These are phyloP conservation scores for Mycena belliarum DNA, from an alignment of 768 basidiomycete genomes.

Conservation along the genomic window DNA sequence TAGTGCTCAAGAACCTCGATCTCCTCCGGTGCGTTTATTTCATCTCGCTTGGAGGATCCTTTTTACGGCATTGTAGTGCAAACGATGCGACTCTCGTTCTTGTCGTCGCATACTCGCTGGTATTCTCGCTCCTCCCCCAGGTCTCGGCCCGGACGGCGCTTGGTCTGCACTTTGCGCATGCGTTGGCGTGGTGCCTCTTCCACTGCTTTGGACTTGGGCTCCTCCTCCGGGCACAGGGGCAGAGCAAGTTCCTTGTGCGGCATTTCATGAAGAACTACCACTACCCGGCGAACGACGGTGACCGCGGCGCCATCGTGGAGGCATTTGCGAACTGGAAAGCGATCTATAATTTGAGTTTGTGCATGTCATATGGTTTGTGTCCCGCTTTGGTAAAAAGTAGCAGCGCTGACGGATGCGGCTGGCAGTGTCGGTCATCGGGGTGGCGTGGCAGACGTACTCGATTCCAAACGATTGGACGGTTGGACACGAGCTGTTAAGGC, in stretches of 20 bases:
- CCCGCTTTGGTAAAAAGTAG: background rate
- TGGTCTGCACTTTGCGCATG: constrained; percentile 78
- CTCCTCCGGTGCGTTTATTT: constrained; percentile 65
- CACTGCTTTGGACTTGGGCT: constrained; percentile 88
- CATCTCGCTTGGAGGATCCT: constrained; percentile 17
- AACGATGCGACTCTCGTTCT: constrained; percentile 83
- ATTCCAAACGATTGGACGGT: constrained; percentile 84
- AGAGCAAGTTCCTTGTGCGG: constrained; percentile 85
- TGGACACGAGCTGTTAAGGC: constrained; percentile 82
- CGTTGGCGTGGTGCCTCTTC: constrained; percentile 82
- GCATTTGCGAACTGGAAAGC: constrained; percentile 96
- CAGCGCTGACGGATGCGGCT: background rate
- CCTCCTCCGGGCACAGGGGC: constrained; percentile 81
- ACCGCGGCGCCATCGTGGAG: constrained; percentile 81
- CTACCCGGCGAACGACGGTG: constrained; percentile 71
- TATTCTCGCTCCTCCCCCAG: constrained; percentile 58
- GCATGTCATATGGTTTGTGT: constrained; percentile 85
- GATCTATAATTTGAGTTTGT: constrained; percentile 88
- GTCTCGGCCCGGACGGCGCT: constrained; percentile 52
- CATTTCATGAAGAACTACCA: constrained; percentile 96
- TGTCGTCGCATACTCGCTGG: constrained; percentile 66
- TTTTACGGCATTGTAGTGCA: constrained; percentile 50
- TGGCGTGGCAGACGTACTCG: constrained; percentile 90
- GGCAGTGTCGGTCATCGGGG: constrained; percentile 78
- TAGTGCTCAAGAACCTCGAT: constrained; percentile 82